Percentiles rank a stretch among this genome's conserved stretches.
These are phyloP conservation scores for Piedraia hortae DNA, from an alignment of 2,329 filamentous ascomycete genomes.

Conservation along the genomic window DNA sequence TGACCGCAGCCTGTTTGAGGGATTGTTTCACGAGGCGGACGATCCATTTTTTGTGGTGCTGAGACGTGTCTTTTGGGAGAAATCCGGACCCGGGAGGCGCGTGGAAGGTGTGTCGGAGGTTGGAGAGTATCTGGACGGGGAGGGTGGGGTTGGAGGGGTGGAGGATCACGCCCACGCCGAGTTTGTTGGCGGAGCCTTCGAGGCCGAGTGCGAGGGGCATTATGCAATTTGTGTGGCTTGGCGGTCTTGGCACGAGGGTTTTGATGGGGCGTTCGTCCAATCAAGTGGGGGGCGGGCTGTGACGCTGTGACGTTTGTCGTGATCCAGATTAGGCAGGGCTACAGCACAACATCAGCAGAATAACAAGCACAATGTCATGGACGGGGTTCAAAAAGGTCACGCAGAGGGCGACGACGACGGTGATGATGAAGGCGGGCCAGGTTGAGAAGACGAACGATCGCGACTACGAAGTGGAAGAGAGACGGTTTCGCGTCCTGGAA, in stretches of 20 bases:
- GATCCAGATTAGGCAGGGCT: too few species aligned
- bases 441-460: slow-evolving; percentile 97
- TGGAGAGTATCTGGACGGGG: slow-evolving; percentile 50
- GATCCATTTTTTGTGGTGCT: slow-evolving; percentile 71
- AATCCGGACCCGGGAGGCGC: slow-evolving; percentile 85
- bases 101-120: slow-evolving; percentile 79
- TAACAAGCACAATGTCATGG: slow-evolving; percentile 42
- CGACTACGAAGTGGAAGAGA: slow-evolving; percentile 82
- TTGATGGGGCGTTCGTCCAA: too few species aligned
- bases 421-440: slow-evolving; percentile 99
- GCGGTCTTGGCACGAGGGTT: background rate
- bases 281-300: background rate
- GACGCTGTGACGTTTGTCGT: too few species aligned
- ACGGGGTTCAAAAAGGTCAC: slow-evolving; percentile 13
- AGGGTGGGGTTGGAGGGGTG: slow-evolving; percentile 25
- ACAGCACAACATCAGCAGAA: too few species aligned
- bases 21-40: slow-evolving; percentile 55
- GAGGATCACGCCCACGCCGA: slow-evolving; percentile 74
- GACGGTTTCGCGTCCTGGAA: slow-evolving; percentile 94
- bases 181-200: slow-evolving; percentile 94
- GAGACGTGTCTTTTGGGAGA: slow-evolving; percentile 83
- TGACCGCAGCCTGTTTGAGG: slow-evolving; percentile 38
- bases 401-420: slow-evolving; percentile 70
- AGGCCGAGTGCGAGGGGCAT: slow-evolving; percentile 38
- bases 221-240: slow-evolving; percentile 1